These are phyloP conservation scores for Emergomyces orientalis DNA, from an alignment of 2,329 filamentous ascomycete genomes.

Conservation along the genomic window DNA sequence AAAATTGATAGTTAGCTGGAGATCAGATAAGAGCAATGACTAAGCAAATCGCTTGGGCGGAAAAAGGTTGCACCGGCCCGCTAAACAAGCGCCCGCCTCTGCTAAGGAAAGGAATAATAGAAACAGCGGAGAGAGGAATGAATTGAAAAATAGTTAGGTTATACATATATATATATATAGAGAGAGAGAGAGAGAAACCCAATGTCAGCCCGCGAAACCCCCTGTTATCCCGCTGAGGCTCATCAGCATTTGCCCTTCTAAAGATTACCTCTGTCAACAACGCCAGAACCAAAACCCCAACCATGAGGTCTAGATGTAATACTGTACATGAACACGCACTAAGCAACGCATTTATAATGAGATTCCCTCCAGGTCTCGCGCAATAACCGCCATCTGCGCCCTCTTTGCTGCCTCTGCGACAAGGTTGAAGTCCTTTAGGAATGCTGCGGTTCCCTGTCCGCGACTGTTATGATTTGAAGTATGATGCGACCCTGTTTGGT, in stretches of 20 bases:
- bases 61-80: background rate
- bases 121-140: background rate
- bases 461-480: background rate
- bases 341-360: conserved; percentile 23
- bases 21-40: background rate
- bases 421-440: conserved; percentile 71
- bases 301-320: background rate
- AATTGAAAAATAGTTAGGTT: background rate
- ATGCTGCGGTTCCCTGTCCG: conserved; percentile 42
- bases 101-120: background rate
- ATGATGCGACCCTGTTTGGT: background rate
- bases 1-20: background rate
- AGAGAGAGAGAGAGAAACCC: background rate
- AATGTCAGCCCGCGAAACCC: background rate
- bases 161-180: background rate
- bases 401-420: conserved; percentile 88
- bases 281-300: conserved; percentile 3
- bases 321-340: background rate
- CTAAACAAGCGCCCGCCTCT: background rate
- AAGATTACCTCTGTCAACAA: background rate
- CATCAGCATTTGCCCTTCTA: background rate
- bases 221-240: background rate
- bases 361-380: conserved; percentile 62
- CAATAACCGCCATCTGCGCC: conserved; percentile 79
- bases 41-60: background rate